Evolutionary conservation across 257 asterid genomes (phyloP).

Genomic region (Eustoma russellianum): DNA sequence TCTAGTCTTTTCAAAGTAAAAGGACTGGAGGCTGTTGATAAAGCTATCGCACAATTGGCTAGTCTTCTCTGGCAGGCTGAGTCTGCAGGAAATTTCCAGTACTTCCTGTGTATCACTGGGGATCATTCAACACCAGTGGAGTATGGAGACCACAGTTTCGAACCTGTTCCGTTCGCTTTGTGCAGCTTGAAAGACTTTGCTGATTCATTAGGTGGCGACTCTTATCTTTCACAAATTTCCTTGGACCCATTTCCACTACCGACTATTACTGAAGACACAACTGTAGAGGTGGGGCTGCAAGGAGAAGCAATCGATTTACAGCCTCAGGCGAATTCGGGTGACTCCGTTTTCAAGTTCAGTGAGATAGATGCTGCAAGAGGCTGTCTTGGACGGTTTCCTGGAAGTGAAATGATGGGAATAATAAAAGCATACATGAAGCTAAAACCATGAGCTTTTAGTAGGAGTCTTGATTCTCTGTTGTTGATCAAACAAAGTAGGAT

Average conservation of each 20-base stretch:
- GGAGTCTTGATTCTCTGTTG: no score
- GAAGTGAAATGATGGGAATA: constrained; percentile 91
- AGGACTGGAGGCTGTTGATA: constrained; percentile 93
- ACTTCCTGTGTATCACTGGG: constrained; percentile 74
- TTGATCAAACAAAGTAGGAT: no score
- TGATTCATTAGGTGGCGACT: constrained; percentile 70
- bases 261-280: constrained; percentile 31
- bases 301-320: constrained; percentile 26
- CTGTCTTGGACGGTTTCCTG: constrained; percentile 77
- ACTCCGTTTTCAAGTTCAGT: constrained; percentile 48
- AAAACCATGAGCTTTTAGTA: not conserved
- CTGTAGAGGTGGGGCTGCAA: constrained; percentile 13
- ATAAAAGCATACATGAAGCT: constrained; percentile 57
- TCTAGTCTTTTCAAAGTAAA: constrained; percentile 84
- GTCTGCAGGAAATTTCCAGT: constrained; percentile 52
- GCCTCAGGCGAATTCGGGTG: constrained; percentile 38
- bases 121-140: constrained; percentile 99
- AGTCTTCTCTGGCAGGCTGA: constrained; percentile 80
- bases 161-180: constrained; percentile 84
- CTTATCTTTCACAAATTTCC: constrained; percentile 42
- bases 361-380: constrained; percentile 89
- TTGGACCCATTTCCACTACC: constrained; percentile 88
- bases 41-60: constrained; percentile 81
- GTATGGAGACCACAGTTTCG: constrained; percentile 99
- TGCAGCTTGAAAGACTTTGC: constrained; percentile 77